Evolutionary conservation across 805 yeast species (phyloP).

Genomic region (Saturnispora kantuleensis): DNA sequence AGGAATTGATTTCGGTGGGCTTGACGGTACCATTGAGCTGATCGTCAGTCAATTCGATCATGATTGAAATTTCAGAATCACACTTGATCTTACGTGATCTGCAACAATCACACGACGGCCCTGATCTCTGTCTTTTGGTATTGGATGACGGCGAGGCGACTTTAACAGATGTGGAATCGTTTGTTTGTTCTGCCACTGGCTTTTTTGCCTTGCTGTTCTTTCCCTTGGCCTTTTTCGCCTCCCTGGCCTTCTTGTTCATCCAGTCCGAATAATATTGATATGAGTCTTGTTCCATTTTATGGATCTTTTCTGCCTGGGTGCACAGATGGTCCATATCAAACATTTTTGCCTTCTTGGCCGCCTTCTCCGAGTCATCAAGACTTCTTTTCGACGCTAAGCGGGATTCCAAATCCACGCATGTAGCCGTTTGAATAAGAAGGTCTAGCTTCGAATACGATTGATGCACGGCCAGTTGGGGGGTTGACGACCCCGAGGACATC

Average conservation of each 20-base stretch:
- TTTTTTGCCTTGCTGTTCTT: background rate
- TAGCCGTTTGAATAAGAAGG: slow-evolving; percentile 25
- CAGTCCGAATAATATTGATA: background rate
- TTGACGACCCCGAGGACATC: background rate
- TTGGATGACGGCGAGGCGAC: slow-evolving; percentile 25
- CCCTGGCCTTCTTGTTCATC: background rate
- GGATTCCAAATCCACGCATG: slow-evolving; percentile 11
- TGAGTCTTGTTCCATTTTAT: background rate
- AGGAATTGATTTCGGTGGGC: slow-evolving; percentile 11
- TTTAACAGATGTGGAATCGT: slow-evolving; percentile 19
- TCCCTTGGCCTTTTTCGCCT: background rate
- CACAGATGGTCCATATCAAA: slow-evolving; percentile 3
- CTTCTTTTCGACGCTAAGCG: background rate
- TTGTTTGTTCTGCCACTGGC: background rate
- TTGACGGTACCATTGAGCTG: background rate
- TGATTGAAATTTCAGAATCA: slow-evolving; percentile 46
- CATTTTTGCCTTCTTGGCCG: background rate
- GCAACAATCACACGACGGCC: slow-evolving; percentile 70
- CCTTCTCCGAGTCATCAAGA: too few relatives aligned
- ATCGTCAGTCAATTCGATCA: slow-evolving; percentile 16
- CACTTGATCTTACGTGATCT: slow-evolving; percentile 63
- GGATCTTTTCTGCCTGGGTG: slow-evolving; percentile 6
- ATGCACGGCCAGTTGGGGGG: slow-evolving; percentile 4
- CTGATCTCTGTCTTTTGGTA: slow-evolving; percentile 49
- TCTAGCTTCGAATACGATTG: slow-evolving; percentile 19